Conservation (phyloP, 2,329 filamentous ascomycete species). For the Orbilia quercus region DNA sequence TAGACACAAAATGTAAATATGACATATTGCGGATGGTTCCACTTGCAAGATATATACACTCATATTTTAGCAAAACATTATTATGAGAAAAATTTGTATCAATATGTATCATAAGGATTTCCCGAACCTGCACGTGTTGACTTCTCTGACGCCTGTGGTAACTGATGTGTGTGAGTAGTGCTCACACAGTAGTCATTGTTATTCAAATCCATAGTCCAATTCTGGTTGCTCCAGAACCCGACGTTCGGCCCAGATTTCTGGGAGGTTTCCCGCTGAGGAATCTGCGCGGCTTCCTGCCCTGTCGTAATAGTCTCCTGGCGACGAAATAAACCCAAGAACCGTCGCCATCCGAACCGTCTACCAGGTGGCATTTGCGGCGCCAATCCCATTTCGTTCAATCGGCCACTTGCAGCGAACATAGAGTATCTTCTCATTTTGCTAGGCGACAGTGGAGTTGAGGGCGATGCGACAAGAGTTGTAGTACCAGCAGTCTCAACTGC, state of each 20-base stretch:
- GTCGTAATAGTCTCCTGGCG: conserved; percentile 7
- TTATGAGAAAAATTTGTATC: neutral
- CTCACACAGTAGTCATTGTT: conserved; percentile 43
- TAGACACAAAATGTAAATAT: too few species aligned
- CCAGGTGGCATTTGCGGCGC: conserved; percentile 40
- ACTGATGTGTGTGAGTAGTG: conserved; percentile 17
- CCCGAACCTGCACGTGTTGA: conserved; percentile 13
- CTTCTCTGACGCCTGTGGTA: conserved; percentile 15
- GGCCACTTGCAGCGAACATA: conserved; percentile 8
- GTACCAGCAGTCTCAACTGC: conserved; percentile 6
- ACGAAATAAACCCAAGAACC: conserved; percentile 14
- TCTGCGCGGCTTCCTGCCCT: conserved; percentile 10
- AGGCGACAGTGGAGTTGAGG: neutral
- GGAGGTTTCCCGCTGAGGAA: neutral
- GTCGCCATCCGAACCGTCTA: conserved; percentile 7
- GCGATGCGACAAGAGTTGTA: conserved; percentile 7
- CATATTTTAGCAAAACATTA: neutral
- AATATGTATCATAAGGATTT: neutral
- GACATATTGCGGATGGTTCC: too few species aligned
- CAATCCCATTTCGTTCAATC: conserved; percentile 33
- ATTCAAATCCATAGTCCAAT: conserved; percentile 30
- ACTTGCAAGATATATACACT: too few species aligned
- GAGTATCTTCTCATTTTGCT: conserved; percentile 12
- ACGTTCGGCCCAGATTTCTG: conserved; percentile 18
- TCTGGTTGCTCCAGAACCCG: conserved; percentile 26